A percentile compares a stretch with the other conserved stretches of the same genome.
These are phyloP conservation scores for Aspergillus sp. DNA, from an alignment of 2,329 filamentous ascomycete species.

Conservation along the genomic window DNA sequence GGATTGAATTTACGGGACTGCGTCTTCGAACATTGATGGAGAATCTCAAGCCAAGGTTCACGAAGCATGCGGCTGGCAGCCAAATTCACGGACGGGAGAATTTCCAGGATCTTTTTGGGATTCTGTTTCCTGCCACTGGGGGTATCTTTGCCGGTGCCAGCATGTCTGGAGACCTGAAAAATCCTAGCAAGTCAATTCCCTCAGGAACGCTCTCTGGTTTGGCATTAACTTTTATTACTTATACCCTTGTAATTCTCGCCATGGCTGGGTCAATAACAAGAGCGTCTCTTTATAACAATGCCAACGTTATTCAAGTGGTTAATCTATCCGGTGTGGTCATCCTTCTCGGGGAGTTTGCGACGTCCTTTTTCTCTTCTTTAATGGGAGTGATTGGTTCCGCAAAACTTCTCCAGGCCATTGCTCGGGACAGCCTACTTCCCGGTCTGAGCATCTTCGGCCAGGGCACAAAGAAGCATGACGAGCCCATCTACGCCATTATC, in stretches of 20 bases:
- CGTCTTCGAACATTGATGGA: slow-evolving; percentile 61
- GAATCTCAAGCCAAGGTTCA: slow-evolving; percentile 66
- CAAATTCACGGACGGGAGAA: slow-evolving; percentile 58
- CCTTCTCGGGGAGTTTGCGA: slow-evolving; percentile 73
- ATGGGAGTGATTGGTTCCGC: slow-evolving; percentile 84
- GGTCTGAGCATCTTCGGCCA: slow-evolving; percentile 67
- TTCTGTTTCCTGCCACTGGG: slow-evolving; percentile 68
- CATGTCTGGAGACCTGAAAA: slow-evolving; percentile 80
- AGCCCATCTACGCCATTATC: slow-evolving; percentile 69
- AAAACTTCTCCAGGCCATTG: slow-evolving; percentile 76
- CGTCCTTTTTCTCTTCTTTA: slow-evolving; percentile 74
- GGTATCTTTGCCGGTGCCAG: slow-evolving; percentile 65
- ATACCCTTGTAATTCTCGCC: slow-evolving; percentile 68
- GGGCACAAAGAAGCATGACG: slow-evolving; percentile 64
- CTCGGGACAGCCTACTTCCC: slow-evolving; percentile 70
- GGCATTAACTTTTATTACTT: slow-evolving; percentile 66
- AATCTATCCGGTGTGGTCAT: slow-evolving; percentile 69
- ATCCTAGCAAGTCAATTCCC: slow-evolving; percentile 77
- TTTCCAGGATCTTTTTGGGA: slow-evolving; percentile 77
- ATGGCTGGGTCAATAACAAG: slow-evolving; percentile 72
- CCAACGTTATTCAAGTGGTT: slow-evolving; percentile 72
- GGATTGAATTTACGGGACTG: slow-evolving; percentile 72
- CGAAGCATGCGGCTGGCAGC: slow-evolving; percentile 55
- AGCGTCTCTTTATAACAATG: slow-evolving; percentile 64
- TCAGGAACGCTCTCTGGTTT: slow-evolving; percentile 76